These are phyloP conservation scores for Termitomyces sp. DNA, from an alignment of 768 basidiomycete species.

Conservation along the genomic window DNA sequence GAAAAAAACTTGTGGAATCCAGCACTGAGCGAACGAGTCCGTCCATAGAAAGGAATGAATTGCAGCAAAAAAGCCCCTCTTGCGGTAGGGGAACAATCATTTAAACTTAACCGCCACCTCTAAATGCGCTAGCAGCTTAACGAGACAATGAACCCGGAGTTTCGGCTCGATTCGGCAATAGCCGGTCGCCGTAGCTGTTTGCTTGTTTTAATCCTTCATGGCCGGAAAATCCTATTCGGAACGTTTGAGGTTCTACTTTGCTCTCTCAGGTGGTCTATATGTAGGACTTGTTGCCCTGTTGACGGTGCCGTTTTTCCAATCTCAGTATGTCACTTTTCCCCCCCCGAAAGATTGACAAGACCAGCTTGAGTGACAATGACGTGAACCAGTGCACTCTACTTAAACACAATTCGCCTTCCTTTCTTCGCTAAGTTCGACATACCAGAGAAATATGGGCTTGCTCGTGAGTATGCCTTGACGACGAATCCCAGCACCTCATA, in stretches of 20 bases:
- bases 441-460: slow-evolving; percentile 77
- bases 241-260: slow-evolving; percentile 25
- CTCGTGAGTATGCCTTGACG: slow-evolving; percentile 41
- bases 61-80: too few relatives aligned
- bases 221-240: slow-evolving; percentile 2
- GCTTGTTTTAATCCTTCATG: neutral
- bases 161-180: neutral
- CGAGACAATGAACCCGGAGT: too few relatives aligned
- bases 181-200: neutral
- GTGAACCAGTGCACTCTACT: slow-evolving; percentile 36
- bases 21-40: too few relatives aligned
- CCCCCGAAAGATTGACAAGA: neutral
- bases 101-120: too few relatives aligned
- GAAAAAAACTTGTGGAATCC: too few relatives aligned
- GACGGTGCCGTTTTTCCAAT: slow-evolving; percentile 60
- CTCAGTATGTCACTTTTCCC: slow-evolving; percentile 44
- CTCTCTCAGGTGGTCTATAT: slow-evolving; percentile 49
- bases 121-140: too few relatives aligned
- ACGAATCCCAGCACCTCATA: neutral
- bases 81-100: too few relatives aligned
- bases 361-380: neutral
- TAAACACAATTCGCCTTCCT: slow-evolving; percentile 64
- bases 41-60: too few relatives aligned
- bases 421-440: slow-evolving; percentile 53
- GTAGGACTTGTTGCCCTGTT: slow-evolving; percentile 44